These are phyloP conservation scores for Hyaloscypha bicolor DNA, from an alignment of 495 filamentous ascomycete genomes.

Conservation along the genomic window DNA sequence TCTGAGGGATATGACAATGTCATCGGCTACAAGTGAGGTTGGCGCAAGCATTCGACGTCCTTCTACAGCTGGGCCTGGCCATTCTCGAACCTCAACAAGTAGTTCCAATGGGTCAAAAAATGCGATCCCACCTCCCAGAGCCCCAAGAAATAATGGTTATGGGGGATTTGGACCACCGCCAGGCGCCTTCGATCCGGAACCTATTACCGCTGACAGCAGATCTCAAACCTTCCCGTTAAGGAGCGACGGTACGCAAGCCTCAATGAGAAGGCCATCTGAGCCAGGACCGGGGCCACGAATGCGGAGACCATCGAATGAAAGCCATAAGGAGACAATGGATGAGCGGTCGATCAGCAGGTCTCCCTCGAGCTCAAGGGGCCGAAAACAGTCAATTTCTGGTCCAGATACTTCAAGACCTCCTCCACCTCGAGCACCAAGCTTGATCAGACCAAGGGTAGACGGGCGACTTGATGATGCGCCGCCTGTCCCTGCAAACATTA, in stretches of 20 bases:
- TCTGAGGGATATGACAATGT: conserved; percentile 20
- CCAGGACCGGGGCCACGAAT: conserved; percentile 40
- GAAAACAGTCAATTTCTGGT: conserved; percentile 45
- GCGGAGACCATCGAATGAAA: conserved; percentile 36
- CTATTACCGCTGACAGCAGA: conserved; percentile 44
- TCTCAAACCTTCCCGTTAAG: conserved; percentile 58
- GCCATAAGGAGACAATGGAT: conserved; percentile 26
- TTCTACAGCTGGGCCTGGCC: conserved; percentile 27
- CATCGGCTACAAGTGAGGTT: conserved; percentile 10
- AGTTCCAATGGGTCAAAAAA: conserved; percentile 41
- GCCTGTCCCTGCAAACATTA: conserved; percentile 37
- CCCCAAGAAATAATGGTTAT: conserved; percentile 51
- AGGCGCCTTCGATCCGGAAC: conserved; percentile 36
- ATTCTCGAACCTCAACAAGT: conserved; percentile 38
- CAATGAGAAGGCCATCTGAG: conserved; percentile 49
- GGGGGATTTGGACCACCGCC: conserved; percentile 48
- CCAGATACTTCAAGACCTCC: conserved; percentile 50
- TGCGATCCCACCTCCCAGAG: conserved; percentile 38
- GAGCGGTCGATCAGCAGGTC: conserved; percentile 28
- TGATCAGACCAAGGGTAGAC: conserved; percentile 42
- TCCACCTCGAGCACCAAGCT: conserved; percentile 48
- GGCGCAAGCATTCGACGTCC: conserved; percentile 20
- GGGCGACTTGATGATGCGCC: conserved; percentile 14
- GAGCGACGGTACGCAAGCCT: conserved; percentile 34
- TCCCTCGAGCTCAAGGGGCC: conserved; percentile 18